Conservation (phyloP, 1,139 yeast species). For the Candida tetrigidarum region DNA sequence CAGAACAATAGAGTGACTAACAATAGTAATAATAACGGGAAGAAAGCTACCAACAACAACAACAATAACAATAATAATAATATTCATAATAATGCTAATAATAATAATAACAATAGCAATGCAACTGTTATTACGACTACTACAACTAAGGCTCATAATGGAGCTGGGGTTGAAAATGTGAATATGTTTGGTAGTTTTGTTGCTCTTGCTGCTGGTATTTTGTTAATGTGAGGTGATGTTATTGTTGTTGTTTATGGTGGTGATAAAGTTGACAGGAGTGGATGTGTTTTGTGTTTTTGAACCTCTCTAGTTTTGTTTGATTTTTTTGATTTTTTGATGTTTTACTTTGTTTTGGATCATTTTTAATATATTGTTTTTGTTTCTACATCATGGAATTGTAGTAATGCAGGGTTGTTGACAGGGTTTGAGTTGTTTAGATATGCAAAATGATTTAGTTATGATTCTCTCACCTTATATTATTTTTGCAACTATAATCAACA, state of each 20-base stretch:
- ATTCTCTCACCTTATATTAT: no score
- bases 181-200: slow-evolving; percentile 4
- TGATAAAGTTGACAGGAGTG: neutral
- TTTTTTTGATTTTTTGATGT: no score
- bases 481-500: no score
- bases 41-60: neutral
- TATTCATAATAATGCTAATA: neutral
- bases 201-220: slow-evolving; percentile 7
- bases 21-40: neutral
- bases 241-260: no score
- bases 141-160: slow-evolving; percentile 5
- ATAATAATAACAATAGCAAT: neutral
- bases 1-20: neutral
- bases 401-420: no score
- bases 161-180: neutral
- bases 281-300: no score
- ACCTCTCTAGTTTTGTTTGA: no score
- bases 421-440: no score
- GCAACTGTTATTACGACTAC: slow-evolving; percentile 1
- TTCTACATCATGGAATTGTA: no score
- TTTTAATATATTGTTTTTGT: no score
- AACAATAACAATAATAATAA: neutral
- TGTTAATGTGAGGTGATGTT: slow-evolving; percentile 1
- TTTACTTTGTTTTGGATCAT: no score
- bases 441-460: no score